Evolutionary conservation across 768 basidiomycete species (phyloP), one percentile per base, ranked within the genome.

Genomic region (Coprinellus aureogranulatus): DNA sequence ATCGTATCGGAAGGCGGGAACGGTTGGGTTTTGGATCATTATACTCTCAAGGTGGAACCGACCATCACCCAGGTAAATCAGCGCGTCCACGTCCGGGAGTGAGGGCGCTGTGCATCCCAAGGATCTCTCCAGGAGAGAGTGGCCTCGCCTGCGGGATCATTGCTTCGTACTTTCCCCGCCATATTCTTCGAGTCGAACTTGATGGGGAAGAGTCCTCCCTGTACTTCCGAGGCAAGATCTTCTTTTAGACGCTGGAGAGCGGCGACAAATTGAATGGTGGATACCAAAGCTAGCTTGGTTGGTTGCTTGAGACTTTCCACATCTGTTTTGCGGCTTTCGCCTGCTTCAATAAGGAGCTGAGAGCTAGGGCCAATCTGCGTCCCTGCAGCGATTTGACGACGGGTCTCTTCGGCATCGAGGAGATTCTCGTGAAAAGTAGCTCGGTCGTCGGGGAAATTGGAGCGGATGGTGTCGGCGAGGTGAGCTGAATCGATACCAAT

Each of bases 51-150:
- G 82, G 69, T 98, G 97, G 77, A 99, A 99, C 10, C 97, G 89
- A 22, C 97, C 97, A 65, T 99, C 97, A 18, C 97, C 97, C 26
- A 99, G 83, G 70, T 98, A 96, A 94, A 99, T 77, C n/a, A 98
- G 70, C 0, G 94, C 96, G 65, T 99, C 97, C 9, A 93, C 87
- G 37, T 81, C 78, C 4, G 71, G 70, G 26, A 98, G 77, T 39
- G 79, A 79, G 3, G 97, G 97, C 18, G 97, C 94, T 0, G 97
- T 99, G 69, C 97, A 99, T 18, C 97, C 97, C 9, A 99, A n/a
- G 74, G 45, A 99, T 94, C 74, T 98, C 97, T 22, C 97, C 97
- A 0, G 97, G 97, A 16, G 92, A 94, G 8, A 99, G 79, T 40
- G 97, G 97, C 67, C 93, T 94, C 11, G 89, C 88, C 52, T 89